Percentiles rank a stretch among this genome's conserved stretches.
phyloP scores from a whole-genome alignment of 148 eudicot genomes.

The Rhododendron mucronatum region DNA sequence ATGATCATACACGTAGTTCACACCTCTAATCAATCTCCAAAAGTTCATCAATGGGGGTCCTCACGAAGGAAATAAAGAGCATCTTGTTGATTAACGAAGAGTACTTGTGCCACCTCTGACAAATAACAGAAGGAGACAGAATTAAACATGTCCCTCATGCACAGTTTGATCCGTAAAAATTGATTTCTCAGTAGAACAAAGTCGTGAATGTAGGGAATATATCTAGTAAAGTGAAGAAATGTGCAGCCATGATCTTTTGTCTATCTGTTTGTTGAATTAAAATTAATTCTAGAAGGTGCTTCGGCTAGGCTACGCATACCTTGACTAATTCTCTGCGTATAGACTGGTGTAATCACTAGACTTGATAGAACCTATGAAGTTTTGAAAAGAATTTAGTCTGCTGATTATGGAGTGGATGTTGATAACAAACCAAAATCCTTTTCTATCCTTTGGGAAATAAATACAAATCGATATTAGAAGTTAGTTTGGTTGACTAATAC shows the following conservation, averaged over 20 bases:
- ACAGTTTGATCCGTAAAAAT: background rate
- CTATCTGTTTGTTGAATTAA: too few species aligned
- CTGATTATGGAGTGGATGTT: background rate
- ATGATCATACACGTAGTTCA: background rate
- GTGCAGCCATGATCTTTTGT: background rate
- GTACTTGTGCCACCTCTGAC: background rate
- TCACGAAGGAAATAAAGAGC: background rate
- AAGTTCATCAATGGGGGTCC: background rate
- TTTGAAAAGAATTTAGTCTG: background rate
- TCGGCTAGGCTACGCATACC: background rate
- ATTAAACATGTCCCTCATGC: background rate
- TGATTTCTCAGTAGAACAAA: background rate
- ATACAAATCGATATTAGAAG: too few species aligned
- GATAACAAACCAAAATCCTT: background rate
- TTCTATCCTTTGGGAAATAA: too few species aligned
- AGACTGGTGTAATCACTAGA: background rate
- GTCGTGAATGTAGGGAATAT: background rate
- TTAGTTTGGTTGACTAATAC: too few species aligned
- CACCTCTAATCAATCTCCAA: background rate
- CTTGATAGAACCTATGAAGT: background rate
- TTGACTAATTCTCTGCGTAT: too few species aligned
- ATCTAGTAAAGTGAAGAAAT: background rate
- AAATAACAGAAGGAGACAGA: background rate
- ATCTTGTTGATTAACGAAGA: background rate
- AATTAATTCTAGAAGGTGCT: background rate